Conservation (phyloP, 108 stramenopile species). For the Cyclotella baltica region DNA sequence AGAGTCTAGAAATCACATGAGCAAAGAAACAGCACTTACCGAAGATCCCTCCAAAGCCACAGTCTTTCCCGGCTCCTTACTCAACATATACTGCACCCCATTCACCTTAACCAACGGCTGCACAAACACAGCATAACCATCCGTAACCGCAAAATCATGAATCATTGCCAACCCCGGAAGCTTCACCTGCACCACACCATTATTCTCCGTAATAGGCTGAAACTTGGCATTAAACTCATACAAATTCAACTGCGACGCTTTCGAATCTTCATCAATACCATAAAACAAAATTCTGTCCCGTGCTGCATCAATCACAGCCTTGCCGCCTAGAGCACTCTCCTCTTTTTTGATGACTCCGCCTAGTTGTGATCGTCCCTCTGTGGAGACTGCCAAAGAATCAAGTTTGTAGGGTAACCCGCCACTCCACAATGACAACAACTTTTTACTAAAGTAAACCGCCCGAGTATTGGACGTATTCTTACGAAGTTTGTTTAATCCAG, state of each 20-base stretch:
- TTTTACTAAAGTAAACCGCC: conserved; percentile 79
- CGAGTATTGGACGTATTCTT: conserved; percentile 87
- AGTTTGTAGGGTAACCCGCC: conserved; percentile 88
- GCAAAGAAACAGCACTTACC: conserved; percentile 34
- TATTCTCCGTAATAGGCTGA: conserved; percentile 64
- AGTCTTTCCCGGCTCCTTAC: conserved; percentile 80
- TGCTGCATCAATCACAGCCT: conserved; percentile 64
- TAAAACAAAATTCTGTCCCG: conserved; percentile 79
- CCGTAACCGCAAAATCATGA: conserved; percentile 80
- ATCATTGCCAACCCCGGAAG: conserved; percentile 80
- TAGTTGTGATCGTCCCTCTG: conserved; percentile 80
- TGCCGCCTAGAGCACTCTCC: conserved; percentile 67
- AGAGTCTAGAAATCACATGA: conserved; percentile 1
- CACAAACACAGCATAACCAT: conserved; percentile 79
- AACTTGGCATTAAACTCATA: conserved; percentile 86
- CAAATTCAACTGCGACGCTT: conserved; percentile 64
- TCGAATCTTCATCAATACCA: conserved; percentile 62
- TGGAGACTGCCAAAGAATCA: conserved; percentile 77
- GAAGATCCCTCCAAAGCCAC: conserved; percentile 49
- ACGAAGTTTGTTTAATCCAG: conserved; percentile 80
- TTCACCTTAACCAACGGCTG: conserved; percentile 68
- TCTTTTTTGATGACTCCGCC: conserved; percentile 85
- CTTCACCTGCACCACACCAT: conserved; percentile 52
- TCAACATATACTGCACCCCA: conserved; percentile 78
- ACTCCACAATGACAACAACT: conserved; percentile 78